Percentiles rank a stretch among this genome's conserved stretches.
Conservation (phyloP, 148 eudicot species). For the Rhododendron ovatum region DNA sequence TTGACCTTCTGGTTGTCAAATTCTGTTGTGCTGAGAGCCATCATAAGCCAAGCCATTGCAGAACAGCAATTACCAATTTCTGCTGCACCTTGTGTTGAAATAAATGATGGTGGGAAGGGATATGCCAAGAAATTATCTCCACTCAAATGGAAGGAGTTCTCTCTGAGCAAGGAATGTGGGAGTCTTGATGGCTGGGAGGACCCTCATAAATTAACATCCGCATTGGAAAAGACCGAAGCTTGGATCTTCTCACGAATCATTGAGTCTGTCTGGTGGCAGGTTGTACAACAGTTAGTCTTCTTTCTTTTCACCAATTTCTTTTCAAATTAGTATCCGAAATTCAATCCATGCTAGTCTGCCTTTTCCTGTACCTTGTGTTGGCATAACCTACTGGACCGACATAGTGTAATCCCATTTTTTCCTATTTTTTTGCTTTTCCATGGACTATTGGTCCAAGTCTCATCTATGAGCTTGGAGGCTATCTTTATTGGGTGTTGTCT, state of each 20-base stretch:
- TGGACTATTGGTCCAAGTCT: neutral
- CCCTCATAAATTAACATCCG: conserved; percentile 47
- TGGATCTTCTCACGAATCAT: conserved; percentile 88
- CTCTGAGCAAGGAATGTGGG: conserved; percentile 28
- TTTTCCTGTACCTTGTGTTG: neutral
- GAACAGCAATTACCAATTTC: conserved; percentile 40
- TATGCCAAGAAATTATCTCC: conserved; percentile 34
- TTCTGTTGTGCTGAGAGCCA: conserved; percentile 63
- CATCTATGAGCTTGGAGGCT: neutral
- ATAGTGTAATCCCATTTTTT: neutral
- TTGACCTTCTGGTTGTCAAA: conserved; percentile 90
- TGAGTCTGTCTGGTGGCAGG: conserved; percentile 99
- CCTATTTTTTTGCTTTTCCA: neutral
- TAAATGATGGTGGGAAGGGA: conserved; percentile 22
- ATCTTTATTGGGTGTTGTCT: conserved; percentile 2
- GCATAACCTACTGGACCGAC: neutral
- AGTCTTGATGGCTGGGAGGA: conserved; percentile 48
- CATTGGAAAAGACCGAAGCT: conserved; percentile 67
- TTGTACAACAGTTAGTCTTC: conserved; percentile 9
- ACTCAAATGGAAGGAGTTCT: conserved; percentile 49
- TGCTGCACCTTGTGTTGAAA: conserved; percentile 30
- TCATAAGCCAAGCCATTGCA: conserved; percentile 41
- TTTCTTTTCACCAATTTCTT: neutral
- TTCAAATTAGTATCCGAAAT: neutral
- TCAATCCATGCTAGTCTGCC: neutral